These are phyloP conservation scores for Fusarium sp. DNA, from an alignment of 2,329 filamentous ascomycete genomes.

Conservation along the genomic window DNA sequence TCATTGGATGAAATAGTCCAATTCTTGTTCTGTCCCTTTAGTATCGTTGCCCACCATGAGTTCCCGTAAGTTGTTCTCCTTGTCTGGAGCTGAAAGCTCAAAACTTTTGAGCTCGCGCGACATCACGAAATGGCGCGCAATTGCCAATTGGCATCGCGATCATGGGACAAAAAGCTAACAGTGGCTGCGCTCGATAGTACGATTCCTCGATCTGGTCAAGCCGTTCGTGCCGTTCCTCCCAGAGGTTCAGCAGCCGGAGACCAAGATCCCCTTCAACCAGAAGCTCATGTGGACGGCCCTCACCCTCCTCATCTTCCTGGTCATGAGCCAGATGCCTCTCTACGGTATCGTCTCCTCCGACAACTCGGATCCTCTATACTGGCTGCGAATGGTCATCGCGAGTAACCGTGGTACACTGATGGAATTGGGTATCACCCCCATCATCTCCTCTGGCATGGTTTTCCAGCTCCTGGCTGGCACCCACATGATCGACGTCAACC, in stretches of 20 bases:
- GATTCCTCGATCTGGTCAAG: slow-evolving; percentile 99
- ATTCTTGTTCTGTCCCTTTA: slow-evolving; percentile 48
- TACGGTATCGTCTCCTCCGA: slow-evolving; percentile 99
- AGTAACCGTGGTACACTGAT: slow-evolving; percentile 97
- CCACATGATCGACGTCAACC: slow-evolving; percentile 99
- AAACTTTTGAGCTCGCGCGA: slow-evolving; percentile 29
- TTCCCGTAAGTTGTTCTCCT: slow-evolving; percentile 58
- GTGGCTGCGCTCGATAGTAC: slow-evolving; percentile 67
- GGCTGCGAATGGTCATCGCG: slow-evolving; percentile 99
- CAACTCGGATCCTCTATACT: slow-evolving; percentile 98
- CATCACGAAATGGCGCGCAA: slow-evolving; percentile 36
- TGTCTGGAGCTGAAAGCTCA: slow-evolving; percentile 26
- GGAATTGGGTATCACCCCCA: slow-evolving; percentile 97
- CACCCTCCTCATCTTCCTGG: slow-evolving; percentile 97
- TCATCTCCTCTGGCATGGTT: slow-evolving; percentile 99
- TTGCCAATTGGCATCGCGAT: slow-evolving; percentile 31
- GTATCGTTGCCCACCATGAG: slow-evolving; percentile 59
- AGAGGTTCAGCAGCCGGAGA: slow-evolving; percentile 98
- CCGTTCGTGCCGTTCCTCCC: slow-evolving; percentile 99
- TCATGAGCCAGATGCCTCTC: slow-evolving; percentile 99
- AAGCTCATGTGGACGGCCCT: slow-evolving; percentile 95
- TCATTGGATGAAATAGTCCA: slow-evolving; percentile 53
- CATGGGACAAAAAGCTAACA: slow-evolving; percentile 41
- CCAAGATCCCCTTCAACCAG: slow-evolving; percentile 99
- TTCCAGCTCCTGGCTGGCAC: slow-evolving; percentile 99